Percentiles rank a stretch among this genome's conserved stretches.
Conservation (phyloP, 495 filamentous ascomycete genomes). For the Penicillium arizonense region DNA sequence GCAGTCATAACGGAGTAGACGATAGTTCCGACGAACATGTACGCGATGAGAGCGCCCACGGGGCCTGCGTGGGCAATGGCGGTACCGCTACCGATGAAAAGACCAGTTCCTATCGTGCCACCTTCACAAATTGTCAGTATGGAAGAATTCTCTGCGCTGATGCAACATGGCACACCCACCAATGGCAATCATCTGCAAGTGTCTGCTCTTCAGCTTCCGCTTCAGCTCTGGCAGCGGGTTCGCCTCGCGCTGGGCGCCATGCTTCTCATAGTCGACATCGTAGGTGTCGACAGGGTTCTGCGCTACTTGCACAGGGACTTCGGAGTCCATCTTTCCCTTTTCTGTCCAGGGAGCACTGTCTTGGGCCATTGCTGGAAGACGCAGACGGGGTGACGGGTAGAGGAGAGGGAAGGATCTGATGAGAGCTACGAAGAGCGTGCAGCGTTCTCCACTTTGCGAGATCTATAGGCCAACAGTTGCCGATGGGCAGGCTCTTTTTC, state of each 20-base stretch:
- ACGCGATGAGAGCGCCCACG: constrained; percentile 68
- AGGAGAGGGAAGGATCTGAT: constrained; percentile 10
- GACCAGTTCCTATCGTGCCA: constrained; percentile 76
- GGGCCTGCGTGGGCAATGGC: constrained; percentile 67
- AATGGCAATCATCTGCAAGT: constrained; percentile 74
- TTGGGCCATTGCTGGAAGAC: constrained; percentile 24
- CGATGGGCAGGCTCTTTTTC: constrained; percentile 10
- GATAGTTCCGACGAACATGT: constrained; percentile 59
- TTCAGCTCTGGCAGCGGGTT: constrained; percentile 46
- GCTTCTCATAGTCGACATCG: constrained; percentile 43
- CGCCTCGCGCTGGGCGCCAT: constrained; percentile 39
- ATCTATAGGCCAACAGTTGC: constrained; percentile 4
- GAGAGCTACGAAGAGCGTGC: constrained; percentile 7
- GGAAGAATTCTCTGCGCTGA: constrained; percentile 21
- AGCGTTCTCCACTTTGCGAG: constrained; percentile 3
- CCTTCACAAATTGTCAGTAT: constrained; percentile 55
- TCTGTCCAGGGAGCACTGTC: constrained; percentile 18
- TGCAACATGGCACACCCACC: constrained; percentile 34
- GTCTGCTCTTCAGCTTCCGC: constrained; percentile 66
- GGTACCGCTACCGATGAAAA: constrained; percentile 73
- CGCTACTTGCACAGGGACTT: constrained; percentile 28
- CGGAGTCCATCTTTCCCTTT: constrained; percentile 32
- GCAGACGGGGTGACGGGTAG: not conserved
- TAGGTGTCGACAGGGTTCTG: constrained; percentile 8
- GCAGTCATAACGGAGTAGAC: constrained; percentile 59